Base-by-base conservation (phyloP, 306 rosid genomes). In the Dicorynia guianensis region DNA sequence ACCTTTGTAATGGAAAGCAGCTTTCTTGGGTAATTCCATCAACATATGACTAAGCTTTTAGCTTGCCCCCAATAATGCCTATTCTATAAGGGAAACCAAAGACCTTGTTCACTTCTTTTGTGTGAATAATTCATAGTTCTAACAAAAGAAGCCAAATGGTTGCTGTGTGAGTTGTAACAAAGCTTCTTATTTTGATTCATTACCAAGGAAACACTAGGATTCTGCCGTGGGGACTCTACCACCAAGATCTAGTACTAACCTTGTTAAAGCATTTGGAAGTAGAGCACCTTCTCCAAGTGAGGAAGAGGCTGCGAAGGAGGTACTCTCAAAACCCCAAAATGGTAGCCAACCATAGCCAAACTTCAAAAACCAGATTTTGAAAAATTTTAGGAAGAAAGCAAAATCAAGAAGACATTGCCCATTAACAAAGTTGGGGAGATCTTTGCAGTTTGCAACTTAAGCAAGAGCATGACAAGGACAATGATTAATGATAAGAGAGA, bases 221-320 rank as follows among this genome's bases (percentile, higher is more conserved):
- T 55, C 77, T 46, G 46, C 20, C 18, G 71, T n/a, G 3, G 77
- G 34, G 33, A 18, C 12, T 67, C 72, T 71, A 10, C 57, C 67
- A 10, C 76, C 74, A 52, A 66, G 82, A 76, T 47, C 79, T 48
- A 66, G 35, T 47, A 70, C 59, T 19, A 50, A 81, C 5, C 71
- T 67, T 13, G 17, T 66, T 14, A 83, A 53, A 34, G 71, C 18
- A 52, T 40, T 14, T 0, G 84, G 80, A 34, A 86, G 60, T 85
- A 83, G 91, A 85, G 89, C 87, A 8, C 88, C 90, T 0, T 93
- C 93, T 5, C 89, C 52, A 3, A 13, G 82, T 35, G 97, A 90
- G n/a, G 98, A 86, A 78, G 98, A 94, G 63, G 83, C 95, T 1
- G 96, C 92, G 19, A 92, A 91, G 44, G 97, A 94, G 64, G 97